Evolutionary conservation across 2,329 filamentous ascomycete genomes (phyloP).

Genomic region (Dactylellina drechsleri): DNA sequence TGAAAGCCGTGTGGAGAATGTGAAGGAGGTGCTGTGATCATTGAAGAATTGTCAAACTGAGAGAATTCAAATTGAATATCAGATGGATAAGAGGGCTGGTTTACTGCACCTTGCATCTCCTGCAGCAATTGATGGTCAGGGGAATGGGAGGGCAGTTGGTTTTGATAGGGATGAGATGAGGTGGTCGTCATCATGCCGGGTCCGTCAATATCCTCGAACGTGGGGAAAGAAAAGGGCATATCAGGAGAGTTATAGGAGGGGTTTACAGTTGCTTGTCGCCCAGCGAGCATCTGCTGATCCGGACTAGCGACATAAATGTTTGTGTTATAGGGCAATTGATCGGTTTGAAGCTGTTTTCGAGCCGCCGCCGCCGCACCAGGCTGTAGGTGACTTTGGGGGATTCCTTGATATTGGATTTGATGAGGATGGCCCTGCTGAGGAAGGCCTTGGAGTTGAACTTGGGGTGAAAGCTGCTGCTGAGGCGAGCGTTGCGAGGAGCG

Average conservation of each 20-base stretch:
- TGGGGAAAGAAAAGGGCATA: slow-evolving; percentile 44
- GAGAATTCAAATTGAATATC: slow-evolving; percentile 42
- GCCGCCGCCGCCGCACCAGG: slow-evolving; percentile 7
- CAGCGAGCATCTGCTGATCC: slow-evolving; percentile 46
- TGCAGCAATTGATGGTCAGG: slow-evolving; percentile 48
- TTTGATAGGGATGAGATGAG: slow-evolving; percentile 38
- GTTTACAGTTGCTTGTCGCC: slow-evolving; percentile 46
- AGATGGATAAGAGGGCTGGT: slow-evolving; percentile 32
- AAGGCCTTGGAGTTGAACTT: slow-evolving; percentile 29
- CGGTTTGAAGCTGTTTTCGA: slow-evolving; percentile 28
- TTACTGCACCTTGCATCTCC: slow-evolving; percentile 44
- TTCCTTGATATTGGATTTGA: slow-evolving; percentile 39
- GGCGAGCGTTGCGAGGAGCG: slow-evolving; percentile 50
- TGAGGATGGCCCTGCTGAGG: slow-evolving; percentile 23
- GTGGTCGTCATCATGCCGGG: slow-evolving; percentile 14
- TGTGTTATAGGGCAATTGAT: slow-evolving; percentile 41
- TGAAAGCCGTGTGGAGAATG: slow-evolving; percentile 50
- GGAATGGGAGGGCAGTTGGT: slow-evolving; percentile 39
- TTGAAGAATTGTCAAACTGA: slow-evolving; percentile 40
- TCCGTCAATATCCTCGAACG: slow-evolving; percentile 43
- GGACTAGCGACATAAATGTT: slow-evolving; percentile 46
- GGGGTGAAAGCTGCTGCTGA: slow-evolving; percentile 23
- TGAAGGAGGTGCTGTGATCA: slow-evolving; percentile 29
- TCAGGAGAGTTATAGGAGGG: slow-evolving; percentile 49
- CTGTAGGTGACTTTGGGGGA: slow-evolving; percentile 29